phyloP scores from a whole-genome alignment of 257 asterid genomes.

The Cruciata laevipes region DNA sequence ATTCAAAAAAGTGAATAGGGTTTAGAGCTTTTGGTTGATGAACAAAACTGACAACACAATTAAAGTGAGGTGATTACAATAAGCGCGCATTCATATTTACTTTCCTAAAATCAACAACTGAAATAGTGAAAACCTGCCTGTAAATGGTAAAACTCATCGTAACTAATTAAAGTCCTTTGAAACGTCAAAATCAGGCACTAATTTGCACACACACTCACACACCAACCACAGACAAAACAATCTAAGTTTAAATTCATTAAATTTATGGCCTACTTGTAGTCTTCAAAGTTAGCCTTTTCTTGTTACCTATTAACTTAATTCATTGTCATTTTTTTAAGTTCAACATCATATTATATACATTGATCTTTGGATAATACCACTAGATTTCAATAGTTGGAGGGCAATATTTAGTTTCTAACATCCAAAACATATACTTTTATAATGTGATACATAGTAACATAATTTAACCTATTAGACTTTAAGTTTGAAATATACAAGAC shows the following conservation, averaged over 20 bases:
- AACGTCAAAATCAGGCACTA: constrained; percentile 16
- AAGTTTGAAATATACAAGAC: no score
- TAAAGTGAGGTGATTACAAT: not conserved
- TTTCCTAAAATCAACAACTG: not conserved
- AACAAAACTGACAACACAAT: not conserved
- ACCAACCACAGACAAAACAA: not conserved
- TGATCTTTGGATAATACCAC: no score
- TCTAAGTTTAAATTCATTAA: not conserved
- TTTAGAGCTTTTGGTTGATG: not conserved
- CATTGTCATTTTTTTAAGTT: no score
- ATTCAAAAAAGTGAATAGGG: not conserved
- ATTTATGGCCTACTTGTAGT: not conserved
- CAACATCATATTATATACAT: no score
- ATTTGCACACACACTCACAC: constrained; percentile 5
- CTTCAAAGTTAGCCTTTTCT: not conserved
- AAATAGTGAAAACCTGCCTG: not conserved
- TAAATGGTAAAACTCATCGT: constrained; percentile 9
- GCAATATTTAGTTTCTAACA: no score
- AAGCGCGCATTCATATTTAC: not conserved
- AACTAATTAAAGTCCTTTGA: not conserved
- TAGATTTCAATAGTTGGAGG: no score
- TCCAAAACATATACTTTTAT: no score
- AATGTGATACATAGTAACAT: no score
- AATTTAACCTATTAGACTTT: no score
- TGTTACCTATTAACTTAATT: no score